Evolutionary conservation across 208 protist genomes (phyloP), one percentile per base, ranked within the genome.

Genomic region (Tritrichomonas foetus): DNA sequence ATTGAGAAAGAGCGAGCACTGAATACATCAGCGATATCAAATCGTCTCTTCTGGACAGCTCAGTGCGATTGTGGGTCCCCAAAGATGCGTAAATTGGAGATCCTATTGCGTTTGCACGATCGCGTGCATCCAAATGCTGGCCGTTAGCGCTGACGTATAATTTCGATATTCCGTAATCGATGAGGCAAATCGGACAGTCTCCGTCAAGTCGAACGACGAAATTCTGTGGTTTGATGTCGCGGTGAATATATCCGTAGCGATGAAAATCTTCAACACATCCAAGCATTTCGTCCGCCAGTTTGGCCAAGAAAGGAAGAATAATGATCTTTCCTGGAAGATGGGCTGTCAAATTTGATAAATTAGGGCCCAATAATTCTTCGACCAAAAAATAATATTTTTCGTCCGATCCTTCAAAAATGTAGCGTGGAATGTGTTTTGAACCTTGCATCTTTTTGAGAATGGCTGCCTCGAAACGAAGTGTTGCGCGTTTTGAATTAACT

Each of bases 171-270:
- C 78, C 78, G 57, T 47, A 89, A 57, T 89, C 78, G 16, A 89
- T 89, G 16, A 89, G 30, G 16, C 78, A 89, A 39, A 89, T 53
- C 25, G 47, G 78, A 16, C 5, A 57, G 39, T 89, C 47, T 1
- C 47, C 47, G 33, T 57, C 41, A n/a, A n/a, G 1, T 16, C 78
- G 5, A 61, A 89, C 20, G 16, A 89, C 78, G 39, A 89, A 89
- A 36, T 89, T 89, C 30, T 53, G 47, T 39, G 78, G 78, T 57
- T 89, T 89, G 47, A 89, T 89, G 16, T 89, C 78, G 20, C 78
- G 78, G 30, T 89, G 78, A 36, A 89, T 39, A 57, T 61, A 89
- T 1, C 78, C 78, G 3, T 61, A 57, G 13, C 33, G 33, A 57
- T 89, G 78, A 1, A 89, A 89, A 89, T 53, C 47, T 89, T 89